phyloP scores from a whole-genome alignment of 179 eudicot genomes.

The Camellia oleifera region DNA sequence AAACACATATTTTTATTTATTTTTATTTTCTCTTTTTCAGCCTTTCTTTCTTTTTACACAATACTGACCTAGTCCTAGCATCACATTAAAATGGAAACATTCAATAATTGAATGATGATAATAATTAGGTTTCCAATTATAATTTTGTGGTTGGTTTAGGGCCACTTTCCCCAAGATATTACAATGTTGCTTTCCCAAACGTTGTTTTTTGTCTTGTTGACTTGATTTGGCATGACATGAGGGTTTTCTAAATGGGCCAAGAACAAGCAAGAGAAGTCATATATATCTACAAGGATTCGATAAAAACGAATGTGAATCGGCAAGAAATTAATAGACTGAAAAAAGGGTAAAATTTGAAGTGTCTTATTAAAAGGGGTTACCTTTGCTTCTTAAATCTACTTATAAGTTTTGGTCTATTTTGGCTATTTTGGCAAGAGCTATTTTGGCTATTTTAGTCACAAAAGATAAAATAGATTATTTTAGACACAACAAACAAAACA shows the following conservation, averaged over 20 bases:
- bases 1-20: no score
- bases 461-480: no score
- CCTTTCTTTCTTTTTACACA: not conserved
- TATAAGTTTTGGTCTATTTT: no score
- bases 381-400: not conserved
- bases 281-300: no score
- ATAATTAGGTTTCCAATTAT: not conserved
- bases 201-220: not conserved
- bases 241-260: not conserved
- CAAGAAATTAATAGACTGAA: not conserved
- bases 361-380: not conserved
- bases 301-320: no score
- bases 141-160: not conserved
- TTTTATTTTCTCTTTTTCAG: no score
- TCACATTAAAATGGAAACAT: not conserved
- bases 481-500: no score
- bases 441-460: no score
- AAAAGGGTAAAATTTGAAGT: no score
- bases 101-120: constrained; percentile 10
- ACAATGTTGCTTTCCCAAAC: constrained; percentile 14
- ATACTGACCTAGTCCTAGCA: not conserved
- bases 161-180: not conserved
- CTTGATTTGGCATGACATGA: constrained; percentile 9
- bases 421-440: no score
- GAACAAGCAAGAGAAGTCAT: no score